phyloP scores from a whole-genome alignment of 2,329 filamentous ascomycete species.

The Fusarium sambucinum region DNA sequence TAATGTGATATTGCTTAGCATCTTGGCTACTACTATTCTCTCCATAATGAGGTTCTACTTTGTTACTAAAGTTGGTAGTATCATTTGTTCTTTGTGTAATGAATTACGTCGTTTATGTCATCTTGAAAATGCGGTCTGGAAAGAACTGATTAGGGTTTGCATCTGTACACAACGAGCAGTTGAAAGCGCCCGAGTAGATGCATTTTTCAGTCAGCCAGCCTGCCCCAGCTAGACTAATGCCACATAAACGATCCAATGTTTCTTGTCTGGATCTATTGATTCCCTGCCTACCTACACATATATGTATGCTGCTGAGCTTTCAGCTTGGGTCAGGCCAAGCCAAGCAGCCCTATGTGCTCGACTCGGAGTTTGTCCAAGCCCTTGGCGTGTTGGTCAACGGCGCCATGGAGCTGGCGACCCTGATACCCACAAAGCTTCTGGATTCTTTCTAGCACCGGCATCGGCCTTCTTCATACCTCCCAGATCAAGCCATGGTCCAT shows the following conservation, averaged over 20 bases:
- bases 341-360: constrained; percentile 18
- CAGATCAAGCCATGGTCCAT: constrained; percentile 21
- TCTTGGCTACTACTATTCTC: constrained; percentile 1
- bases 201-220: not conserved
- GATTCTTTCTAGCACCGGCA: constrained; percentile 29
- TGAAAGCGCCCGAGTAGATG: not conserved
- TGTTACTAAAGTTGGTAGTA: constrained; percentile 7
- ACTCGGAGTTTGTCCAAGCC: constrained; percentile 15
- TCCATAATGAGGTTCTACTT: constrained; percentile 3
- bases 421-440: constrained; percentile 32
- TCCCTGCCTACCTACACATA: not conserved
- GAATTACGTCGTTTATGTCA: constrained; percentile 16
- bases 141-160: not conserved
- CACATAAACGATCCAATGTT: not conserved
- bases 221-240: not conserved
- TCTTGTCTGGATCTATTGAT: not conserved
- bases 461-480: constrained; percentile 23
- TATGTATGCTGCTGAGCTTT: not conserved
- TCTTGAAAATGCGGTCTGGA: constrained; percentile 28
- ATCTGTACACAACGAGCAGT: not conserved
- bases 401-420: constrained; percentile 27
- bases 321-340: not conserved
- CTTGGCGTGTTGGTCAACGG: constrained; percentile 32
- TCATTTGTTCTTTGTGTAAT: not conserved
- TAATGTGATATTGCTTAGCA: not conserved